phyloP scores from a whole-genome alignment of 73 alveolate genomes.

The Symbiodinium natans region DNA sequence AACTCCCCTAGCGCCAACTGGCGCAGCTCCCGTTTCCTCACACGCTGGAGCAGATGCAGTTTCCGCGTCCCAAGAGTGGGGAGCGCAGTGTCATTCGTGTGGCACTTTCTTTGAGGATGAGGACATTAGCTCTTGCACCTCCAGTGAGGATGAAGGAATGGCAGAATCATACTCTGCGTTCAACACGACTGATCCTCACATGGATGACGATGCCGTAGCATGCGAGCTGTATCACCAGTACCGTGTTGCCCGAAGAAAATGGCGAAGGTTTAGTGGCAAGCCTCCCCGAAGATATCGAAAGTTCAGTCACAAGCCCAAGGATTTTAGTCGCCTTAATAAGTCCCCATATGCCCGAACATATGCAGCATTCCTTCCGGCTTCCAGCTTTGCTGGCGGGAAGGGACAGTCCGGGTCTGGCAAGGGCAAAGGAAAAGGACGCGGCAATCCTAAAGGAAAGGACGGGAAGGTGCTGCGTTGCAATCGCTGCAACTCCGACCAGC shows the following conservation, averaged over 20 bases:
- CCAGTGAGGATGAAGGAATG: neutral
- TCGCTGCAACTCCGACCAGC: neutral
- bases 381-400: neutral
- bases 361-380: neutral
- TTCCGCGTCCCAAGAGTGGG: neutral
- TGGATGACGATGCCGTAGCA: neutral
- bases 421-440: neutral
- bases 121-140: neutral
- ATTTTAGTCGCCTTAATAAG: neutral
- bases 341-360: neutral
- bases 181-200: neutral
- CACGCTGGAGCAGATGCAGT: neutral
- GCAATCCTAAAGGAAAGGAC: neutral
- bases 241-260: neutral
- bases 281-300: conserved; percentile 13
- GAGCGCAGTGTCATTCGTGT: conserved; percentile 8
- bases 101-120: conserved; percentile 39
- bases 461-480: neutral
- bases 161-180: neutral
- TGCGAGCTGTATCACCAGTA: neutral
- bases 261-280: conserved; percentile 15
- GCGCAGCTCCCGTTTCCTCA: neutral
- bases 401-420: neutral
- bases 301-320: neutral
- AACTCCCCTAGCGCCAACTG: neutral